Conservation (phyloP, 2,329 filamentous ascomycete genomes). For the Dactylellina sp. region DNA sequence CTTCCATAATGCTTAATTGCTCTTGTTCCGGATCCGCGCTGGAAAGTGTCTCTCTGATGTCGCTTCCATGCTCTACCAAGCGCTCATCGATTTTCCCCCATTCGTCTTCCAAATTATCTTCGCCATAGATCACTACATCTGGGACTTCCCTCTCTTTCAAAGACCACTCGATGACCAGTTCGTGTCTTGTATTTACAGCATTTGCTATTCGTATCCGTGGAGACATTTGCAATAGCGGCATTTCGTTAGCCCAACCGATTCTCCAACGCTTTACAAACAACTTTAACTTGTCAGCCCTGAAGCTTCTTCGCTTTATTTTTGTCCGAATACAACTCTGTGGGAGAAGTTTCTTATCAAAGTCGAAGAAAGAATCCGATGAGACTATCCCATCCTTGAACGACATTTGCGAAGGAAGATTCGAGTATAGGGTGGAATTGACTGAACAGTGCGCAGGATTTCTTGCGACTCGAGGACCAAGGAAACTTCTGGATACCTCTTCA, state of each 20-base stretch:
- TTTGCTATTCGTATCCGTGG: constrained; percentile 22
- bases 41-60: background rate
- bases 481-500: background rate
- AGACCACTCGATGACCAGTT: constrained; percentile 7
- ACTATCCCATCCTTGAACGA: background rate
- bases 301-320: constrained; percentile 15
- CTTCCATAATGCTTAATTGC: background rate
- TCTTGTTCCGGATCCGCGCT: background rate
- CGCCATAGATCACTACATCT: background rate
- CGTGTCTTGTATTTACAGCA: background rate
- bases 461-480: background rate
- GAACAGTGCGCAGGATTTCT: background rate
- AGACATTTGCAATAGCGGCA: constrained; percentile 35
- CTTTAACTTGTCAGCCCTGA: constrained; percentile 29
- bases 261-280: constrained; percentile 14
- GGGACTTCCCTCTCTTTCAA: constrained; percentile 8
- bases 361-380: constrained; percentile 2
- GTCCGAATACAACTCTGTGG: background rate
- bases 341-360: background rate
- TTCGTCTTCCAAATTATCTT: background rate
- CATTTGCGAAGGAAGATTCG: constrained; percentile 32
- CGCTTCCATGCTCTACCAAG: background rate
- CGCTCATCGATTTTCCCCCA: constrained; percentile 11
- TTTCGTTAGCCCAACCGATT: constrained; percentile 24
- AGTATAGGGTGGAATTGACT: background rate